Conservation (phyloP, 352 stramenopile genomes). For the Phytophthora quininea region DNA sequence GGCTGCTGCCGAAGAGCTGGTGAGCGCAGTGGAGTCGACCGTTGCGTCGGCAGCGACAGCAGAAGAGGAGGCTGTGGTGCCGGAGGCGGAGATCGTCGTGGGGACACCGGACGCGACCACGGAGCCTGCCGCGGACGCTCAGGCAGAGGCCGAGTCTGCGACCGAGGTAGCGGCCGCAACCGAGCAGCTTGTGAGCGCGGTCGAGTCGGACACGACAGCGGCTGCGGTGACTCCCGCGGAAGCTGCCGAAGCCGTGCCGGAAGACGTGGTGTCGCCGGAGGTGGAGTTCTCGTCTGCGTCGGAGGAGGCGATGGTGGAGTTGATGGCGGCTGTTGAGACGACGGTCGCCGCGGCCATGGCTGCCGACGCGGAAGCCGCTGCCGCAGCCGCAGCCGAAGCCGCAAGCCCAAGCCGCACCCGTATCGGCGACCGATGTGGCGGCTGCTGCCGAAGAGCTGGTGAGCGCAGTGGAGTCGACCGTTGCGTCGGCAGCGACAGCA, state of each 20-base stretch:
- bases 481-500: not conserved
- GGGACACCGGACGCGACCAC: not conserved
- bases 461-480: not conserved
- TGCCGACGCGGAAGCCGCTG: too few species aligned
- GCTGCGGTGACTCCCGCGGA: too few species aligned
- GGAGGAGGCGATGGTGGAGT: not conserved
- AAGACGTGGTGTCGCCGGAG: not conserved
- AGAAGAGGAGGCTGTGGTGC: not conserved
- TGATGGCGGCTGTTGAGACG: not conserved
- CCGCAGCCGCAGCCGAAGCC: not conserved
- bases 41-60: not conserved
- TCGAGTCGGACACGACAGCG: not conserved
- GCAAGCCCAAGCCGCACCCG: not conserved
- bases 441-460: not conserved
- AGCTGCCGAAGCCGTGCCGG: not conserved
- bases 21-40: not conserved
- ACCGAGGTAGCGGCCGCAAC: not conserved
- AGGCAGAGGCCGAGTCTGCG: not conserved
- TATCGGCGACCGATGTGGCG: constrained; percentile 2
- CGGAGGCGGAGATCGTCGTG: not conserved
- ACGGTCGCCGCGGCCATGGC: not conserved
- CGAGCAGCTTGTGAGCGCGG: not conserved
- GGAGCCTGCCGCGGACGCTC: not conserved
- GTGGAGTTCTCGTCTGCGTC: too few species aligned
- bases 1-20: not conserved